A percentile compares a stretch with the other conserved stretches of the same genome.
Conservation (phyloP, 2,329 filamentous ascomycete species). For the Lachnellula hyalina region DNA sequence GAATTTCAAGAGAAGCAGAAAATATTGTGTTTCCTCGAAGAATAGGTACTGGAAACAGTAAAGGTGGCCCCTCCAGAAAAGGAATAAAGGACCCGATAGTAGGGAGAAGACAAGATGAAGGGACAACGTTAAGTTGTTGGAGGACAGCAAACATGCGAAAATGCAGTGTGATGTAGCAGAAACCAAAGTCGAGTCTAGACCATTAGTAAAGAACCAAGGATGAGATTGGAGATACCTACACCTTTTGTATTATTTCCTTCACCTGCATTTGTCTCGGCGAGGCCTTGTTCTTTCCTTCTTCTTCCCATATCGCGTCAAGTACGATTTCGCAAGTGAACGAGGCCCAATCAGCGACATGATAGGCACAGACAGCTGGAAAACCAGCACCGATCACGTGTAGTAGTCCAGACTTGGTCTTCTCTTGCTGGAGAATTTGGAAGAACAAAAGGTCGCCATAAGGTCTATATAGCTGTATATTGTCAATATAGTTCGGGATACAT, state of each 20-base stretch:
- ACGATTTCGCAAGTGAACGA: slow-evolving; percentile 20
- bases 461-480: slow-evolving; percentile 27
- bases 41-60: slow-evolving; percentile 8
- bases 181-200: slow-evolving; percentile 19
- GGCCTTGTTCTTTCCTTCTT: slow-evolving; percentile 13
- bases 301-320: slow-evolving; percentile 18
- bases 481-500: slow-evolving; percentile 1
- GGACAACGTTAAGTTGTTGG: slow-evolving; percentile 29
- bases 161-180: slow-evolving; percentile 25
- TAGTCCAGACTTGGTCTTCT: slow-evolving; percentile 17
- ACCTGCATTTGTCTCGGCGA: slow-evolving; percentile 10
- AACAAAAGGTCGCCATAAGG: slow-evolving; percentile 25
- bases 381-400: slow-evolving; percentile 24
- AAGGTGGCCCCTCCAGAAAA: slow-evolving; percentile 25
- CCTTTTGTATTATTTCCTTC: slow-evolving; percentile 2
- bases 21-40: neutral
- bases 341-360: slow-evolving; percentile 26
- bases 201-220: slow-evolving; percentile 11
- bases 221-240: slow-evolving; percentile 10
- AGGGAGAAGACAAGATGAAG: slow-evolving; percentile 19
- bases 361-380: slow-evolving; percentile 26
- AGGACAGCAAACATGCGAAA: slow-evolving; percentile 29
- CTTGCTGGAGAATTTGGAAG: slow-evolving; percentile 22
- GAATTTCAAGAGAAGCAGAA: slow-evolving; percentile 14
- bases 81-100: slow-evolving; percentile 25